A percentile compares a stretch with the other conserved stretches of the same genome.
phyloP scores from a whole-genome alignment of 2,329 filamentous ascomycete species.

The Apiospora aurea region DNA sequence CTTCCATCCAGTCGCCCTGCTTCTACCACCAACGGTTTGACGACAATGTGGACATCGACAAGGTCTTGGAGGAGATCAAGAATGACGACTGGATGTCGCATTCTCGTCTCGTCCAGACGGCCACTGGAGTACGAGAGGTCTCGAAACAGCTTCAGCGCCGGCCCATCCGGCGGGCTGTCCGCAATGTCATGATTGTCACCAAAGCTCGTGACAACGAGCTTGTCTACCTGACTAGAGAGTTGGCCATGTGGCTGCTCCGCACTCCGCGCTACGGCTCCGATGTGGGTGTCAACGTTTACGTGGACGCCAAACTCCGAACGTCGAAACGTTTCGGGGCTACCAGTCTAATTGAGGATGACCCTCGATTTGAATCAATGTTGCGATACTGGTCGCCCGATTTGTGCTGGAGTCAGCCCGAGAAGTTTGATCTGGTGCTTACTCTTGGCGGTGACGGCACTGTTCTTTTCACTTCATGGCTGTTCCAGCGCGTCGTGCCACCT shows the following conservation, averaged over 20 bases:
- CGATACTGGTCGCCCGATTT: conserved; percentile 96
- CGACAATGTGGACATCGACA: conserved; percentile 92
- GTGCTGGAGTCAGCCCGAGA: conserved; percentile 92
- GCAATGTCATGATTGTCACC: conserved; percentile 97
- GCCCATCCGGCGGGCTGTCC: conserved; percentile 89
- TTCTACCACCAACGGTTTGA: conserved; percentile 98
- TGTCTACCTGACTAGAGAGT: conserved; percentile 85
- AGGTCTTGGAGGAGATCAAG: conserved; percentile 92
- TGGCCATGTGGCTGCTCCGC: conserved; percentile 85
- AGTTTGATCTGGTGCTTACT: conserved; percentile 92
- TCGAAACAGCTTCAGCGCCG: conserved; percentile 92
- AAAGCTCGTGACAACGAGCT: conserved; percentile 96
- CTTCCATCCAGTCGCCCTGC: conserved; percentile 86
- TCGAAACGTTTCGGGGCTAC: conserved; percentile 87
- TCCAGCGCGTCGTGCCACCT: conserved; percentile 86
- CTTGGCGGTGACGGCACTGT: conserved; percentile 89
- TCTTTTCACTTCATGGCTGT: conserved; percentile 89
- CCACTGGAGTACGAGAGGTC: conserved; percentile 92
- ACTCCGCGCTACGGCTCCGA: conserved; percentile 90
- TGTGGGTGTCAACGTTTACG: conserved; percentile 94
- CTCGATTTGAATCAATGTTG: conserved; percentile 82
- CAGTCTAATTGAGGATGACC: conserved; percentile 75
- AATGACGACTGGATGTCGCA: conserved; percentile 91
- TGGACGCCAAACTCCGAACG: conserved; percentile 91
- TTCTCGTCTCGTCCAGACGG: conserved; percentile 92